phyloP scores from a whole-genome alignment of 2,329 filamentous ascomycete species.

The Calonectria hongkongensis region DNA sequence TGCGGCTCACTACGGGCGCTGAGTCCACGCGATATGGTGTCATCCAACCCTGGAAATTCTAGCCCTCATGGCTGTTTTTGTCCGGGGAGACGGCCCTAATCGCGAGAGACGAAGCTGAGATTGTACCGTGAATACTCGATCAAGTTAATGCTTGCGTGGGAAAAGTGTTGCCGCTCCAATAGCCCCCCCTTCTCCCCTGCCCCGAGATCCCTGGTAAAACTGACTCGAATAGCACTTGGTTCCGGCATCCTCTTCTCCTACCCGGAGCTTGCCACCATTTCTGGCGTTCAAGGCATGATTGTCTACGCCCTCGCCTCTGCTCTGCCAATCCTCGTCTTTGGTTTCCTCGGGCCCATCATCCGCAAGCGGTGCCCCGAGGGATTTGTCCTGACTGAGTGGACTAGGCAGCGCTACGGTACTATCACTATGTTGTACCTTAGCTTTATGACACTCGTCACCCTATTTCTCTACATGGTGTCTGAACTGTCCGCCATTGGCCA shows the following conservation, averaged over 20 bases:
- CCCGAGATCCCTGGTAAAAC: slow-evolving; percentile 54
- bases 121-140: slow-evolving; percentile 96
- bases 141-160: slow-evolving; percentile 99
- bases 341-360: slow-evolving; percentile 84
- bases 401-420: slow-evolving; percentile 84
- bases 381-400: slow-evolving; percentile 91
- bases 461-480: slow-evolving; percentile 91
- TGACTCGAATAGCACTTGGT: slow-evolving; percentile 81
- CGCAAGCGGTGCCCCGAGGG: slow-evolving; percentile 87
- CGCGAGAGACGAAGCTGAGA: slow-evolving; percentile 85
- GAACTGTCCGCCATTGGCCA: slow-evolving; percentile 89
- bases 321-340: slow-evolving; percentile 84
- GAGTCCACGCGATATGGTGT: slow-evolving; percentile 70
- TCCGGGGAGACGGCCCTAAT: slow-evolving; percentile 62
- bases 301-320: slow-evolving; percentile 85
- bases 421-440: slow-evolving; percentile 83
- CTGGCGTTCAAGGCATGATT: slow-evolving; percentile 85
- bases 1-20: slow-evolving; percentile 91
- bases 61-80: neutral
- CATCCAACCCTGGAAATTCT: slow-evolving; percentile 70
- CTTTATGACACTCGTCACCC: slow-evolving; percentile 84
- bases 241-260: slow-evolving; percentile 90
- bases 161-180: slow-evolving; percentile 93
- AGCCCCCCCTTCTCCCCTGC: slow-evolving; percentile 54
- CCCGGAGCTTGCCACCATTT: slow-evolving; percentile 85